Conservation (phyloP, 106 monocot species). For the Xerophyta viscosa region DNA sequence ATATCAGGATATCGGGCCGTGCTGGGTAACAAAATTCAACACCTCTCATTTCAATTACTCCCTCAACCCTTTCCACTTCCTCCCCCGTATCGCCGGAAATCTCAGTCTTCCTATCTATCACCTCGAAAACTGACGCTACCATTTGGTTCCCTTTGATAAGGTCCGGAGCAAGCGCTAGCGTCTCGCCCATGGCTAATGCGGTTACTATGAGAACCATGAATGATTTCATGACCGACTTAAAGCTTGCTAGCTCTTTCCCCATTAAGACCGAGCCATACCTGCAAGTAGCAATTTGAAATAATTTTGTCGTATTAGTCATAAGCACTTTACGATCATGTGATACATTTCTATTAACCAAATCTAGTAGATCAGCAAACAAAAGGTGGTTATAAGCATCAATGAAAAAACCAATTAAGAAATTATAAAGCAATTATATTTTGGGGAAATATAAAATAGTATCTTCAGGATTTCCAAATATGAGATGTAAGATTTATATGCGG, state of each 20-base stretch:
- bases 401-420: too few relatives aligned
- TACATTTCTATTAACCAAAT: too few relatives aligned
- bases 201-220: constrained; percentile 98
- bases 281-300: neutral
- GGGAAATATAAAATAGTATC: too few relatives aligned
- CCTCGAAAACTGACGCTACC: constrained; percentile 63
- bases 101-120: constrained; percentile 61
- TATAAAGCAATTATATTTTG: too few relatives aligned
- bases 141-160: constrained; percentile 75
- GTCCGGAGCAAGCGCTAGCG: constrained; percentile 63
- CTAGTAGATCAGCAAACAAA: too few relatives aligned
- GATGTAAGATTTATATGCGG: too few relatives aligned
- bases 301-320: neutral
- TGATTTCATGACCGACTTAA: constrained; percentile 91
- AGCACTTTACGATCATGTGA: too few relatives aligned
- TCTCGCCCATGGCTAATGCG: constrained; percentile 92
- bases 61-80: constrained; percentile 40
- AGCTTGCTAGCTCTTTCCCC: constrained; percentile 80
- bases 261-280: constrained; percentile 96
- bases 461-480: too few relatives aligned
- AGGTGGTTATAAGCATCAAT: too few relatives aligned
- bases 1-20: constrained; percentile 49
- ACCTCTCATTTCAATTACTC: constrained; percentile 48
- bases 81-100: constrained; percentile 40
- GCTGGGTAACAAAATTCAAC: constrained; percentile 61